These are phyloP conservation scores for Eudorina sp. DNA, from an alignment of 139 green algal species.

Conservation along the genomic window DNA sequence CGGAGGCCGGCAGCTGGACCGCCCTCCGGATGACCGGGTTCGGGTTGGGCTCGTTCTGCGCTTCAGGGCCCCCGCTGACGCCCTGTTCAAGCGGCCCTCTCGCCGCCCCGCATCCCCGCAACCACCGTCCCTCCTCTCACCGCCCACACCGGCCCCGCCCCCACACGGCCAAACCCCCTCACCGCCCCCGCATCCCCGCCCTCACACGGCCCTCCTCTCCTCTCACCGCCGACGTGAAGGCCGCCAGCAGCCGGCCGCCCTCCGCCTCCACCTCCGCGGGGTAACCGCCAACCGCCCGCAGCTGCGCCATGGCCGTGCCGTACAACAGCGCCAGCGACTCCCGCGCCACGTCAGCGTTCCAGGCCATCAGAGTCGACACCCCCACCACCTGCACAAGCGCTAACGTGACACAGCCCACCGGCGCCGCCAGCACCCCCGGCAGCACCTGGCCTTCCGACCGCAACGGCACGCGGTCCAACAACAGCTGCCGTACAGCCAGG, in stretches of 20 bases:
- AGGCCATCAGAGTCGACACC: neutral
- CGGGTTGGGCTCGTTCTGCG: too few species aligned
- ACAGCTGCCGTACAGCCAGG: slow-evolving; percentile 29
- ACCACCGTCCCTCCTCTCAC: too few species aligned
- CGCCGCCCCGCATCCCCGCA: too few species aligned
- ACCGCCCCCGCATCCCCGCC: too few species aligned
- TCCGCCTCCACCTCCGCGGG: neutral
- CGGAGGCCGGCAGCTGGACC: too few species aligned
- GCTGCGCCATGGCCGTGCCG: slow-evolving; percentile 16
- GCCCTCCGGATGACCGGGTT: too few species aligned
- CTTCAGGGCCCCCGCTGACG: too few species aligned
- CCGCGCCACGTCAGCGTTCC: neutral
- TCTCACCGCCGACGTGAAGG: slow-evolving; percentile 12
- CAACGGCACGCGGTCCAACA: slow-evolving; percentile 31
- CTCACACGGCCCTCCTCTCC: too few species aligned
- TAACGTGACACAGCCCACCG: slow-evolving; percentile 1
- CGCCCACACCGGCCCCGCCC: too few species aligned
- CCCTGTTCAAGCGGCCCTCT: too few species aligned
- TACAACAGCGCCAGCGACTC: neutral
- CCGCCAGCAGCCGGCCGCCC: slow-evolving; percentile 13
- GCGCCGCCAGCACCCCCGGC: slow-evolving; percentile 44
- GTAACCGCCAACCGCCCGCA: slow-evolving; percentile 16
- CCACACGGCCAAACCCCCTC: too few species aligned
- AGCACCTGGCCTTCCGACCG: slow-evolving; percentile 9
- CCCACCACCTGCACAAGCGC: slow-evolving; percentile 41